Base-by-base conservation (phyloP, 2,329 filamentous ascomycete species). In the Setomelanomma holmii region DNA sequence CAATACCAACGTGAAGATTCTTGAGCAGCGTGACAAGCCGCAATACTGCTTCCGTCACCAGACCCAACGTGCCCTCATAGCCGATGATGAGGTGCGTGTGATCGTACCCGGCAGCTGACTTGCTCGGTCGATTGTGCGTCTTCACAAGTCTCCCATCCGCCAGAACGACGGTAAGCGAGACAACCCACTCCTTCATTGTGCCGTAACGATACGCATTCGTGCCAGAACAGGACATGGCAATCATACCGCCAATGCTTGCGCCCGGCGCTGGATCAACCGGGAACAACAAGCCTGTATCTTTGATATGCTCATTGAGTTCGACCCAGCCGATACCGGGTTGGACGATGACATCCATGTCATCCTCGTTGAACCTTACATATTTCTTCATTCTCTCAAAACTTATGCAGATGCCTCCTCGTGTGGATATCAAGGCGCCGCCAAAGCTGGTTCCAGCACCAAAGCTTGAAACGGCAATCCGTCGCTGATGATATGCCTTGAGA, bases 191-290 rank as follows among this genome's bases (percentile, higher is more conserved):
- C 56, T 90, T 86, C 90, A 96, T 96, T 2, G 92, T 96, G 55
- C 92, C 92, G 72, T 96, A 96, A 49, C 91, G 83, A 79, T 96
- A 96, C 11, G 92, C 89, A 72, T 96, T 96, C 6, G 92, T 96
- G 46, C 92, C 92, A 8, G 74, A 86, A 72, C 88, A 90, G 50
- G 85, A 86, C 10, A 89, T 91, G 27, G 69, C 68, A 24, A 76
- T 71, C 89, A 92, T 92, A 36, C 92, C 92, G 47, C 92, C 92
- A 65, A 96, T 95, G 85, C 89, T 90, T 51, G 92, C 92, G 6
- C 91, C 91, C 22, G 91, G 92, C 46, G 91, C 91, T n/a, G 92
- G 92, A 76, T 96, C 92, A 0, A 91, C 91, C 10, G 92, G 92
- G 76, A 96, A 96, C 79, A 96, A 96, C 3, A 96, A 81, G 8